Evolutionary conservation across 2,329 filamentous ascomycete species (phyloP).

Genomic region (Penicillium glabrum): DNA sequence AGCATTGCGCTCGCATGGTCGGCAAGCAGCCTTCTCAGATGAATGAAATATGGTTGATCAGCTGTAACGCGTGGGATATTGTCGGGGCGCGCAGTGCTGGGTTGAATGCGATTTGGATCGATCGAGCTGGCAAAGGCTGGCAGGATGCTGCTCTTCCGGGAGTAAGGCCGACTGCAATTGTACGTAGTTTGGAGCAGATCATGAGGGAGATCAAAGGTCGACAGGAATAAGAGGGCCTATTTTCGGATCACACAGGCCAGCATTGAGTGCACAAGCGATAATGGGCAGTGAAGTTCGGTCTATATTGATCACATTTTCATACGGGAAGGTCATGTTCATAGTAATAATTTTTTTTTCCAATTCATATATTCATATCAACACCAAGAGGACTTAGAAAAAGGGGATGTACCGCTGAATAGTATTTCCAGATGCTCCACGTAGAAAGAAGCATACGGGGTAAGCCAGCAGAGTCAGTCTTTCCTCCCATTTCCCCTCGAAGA

Average conservation of each 20-base stretch:
- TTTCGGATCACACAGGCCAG: too few relatives aligned
- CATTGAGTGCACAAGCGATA: not conserved
- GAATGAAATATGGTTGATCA: slow-evolving; percentile 65
- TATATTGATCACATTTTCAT: not conserved
- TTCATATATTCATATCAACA: not conserved
- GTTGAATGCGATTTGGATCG: slow-evolving; percentile 66
- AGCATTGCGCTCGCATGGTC: slow-evolving; percentile 55
- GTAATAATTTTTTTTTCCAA: not conserved
- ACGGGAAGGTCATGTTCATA: not conserved
- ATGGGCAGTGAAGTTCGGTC: not conserved
- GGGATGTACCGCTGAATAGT: slow-evolving; percentile 44
- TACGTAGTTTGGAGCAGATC: slow-evolving; percentile 58
- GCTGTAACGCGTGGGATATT: slow-evolving; percentile 72
- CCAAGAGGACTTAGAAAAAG: not conserved
- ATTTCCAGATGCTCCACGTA: slow-evolving; percentile 50
- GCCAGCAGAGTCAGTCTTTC: slow-evolving; percentile 43
- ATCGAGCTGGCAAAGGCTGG: slow-evolving; percentile 64
- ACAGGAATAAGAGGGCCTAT: not conserved
- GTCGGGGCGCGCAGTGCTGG: slow-evolving; percentile 63
- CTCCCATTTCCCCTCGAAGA: slow-evolving; percentile 50
- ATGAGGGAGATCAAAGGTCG: slow-evolving; percentile 38
- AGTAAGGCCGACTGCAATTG: slow-evolving; percentile 55
- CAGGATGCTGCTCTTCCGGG: slow-evolving; percentile 58
- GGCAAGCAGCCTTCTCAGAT: slow-evolving; percentile 47
- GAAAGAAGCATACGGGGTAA: slow-evolving; percentile 47